phyloP scores from a whole-genome alignment of 2,329 filamentous ascomycete species.

The Exophiala viscosa region DNA sequence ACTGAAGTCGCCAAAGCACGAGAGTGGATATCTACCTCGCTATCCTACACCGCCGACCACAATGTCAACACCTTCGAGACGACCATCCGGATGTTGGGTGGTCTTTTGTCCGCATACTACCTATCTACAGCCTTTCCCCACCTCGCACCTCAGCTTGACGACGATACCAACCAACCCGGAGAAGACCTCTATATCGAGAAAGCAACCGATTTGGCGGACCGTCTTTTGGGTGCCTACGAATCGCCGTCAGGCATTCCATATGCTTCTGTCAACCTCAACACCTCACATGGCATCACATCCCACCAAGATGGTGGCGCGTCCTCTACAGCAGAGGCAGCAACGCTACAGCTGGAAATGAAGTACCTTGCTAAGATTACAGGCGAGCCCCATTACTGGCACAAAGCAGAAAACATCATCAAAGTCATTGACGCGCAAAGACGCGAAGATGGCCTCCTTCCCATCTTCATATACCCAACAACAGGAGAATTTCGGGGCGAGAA shows the following conservation, averaged over 20 bases:
- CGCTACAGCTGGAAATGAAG: slow-evolving; percentile 92
- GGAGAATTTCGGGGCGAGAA: slow-evolving; percentile 79
- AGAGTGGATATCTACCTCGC: slow-evolving; percentile 76
- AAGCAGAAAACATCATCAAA: slow-evolving; percentile 85
- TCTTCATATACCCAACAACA: slow-evolving; percentile 76
- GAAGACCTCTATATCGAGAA: slow-evolving; percentile 96
- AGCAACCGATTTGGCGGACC: slow-evolving; percentile 85
- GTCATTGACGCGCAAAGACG: slow-evolving; percentile 78
- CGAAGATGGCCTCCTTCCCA: slow-evolving; percentile 81
- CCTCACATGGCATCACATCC: slow-evolving; percentile 69
- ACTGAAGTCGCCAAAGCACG: slow-evolving; percentile 77
- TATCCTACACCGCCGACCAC: slow-evolving; percentile 78
- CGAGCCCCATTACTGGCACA: slow-evolving; percentile 88
- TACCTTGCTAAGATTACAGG: slow-evolving; percentile 93
- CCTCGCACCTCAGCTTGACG: slow-evolving; percentile 69
- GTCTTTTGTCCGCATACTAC: slow-evolving; percentile 88
- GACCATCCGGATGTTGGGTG: slow-evolving; percentile 94
- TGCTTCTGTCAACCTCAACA: slow-evolving; percentile 83
- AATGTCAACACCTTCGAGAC: slow-evolving; percentile 98
- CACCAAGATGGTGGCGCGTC: slow-evolving; percentile 83
- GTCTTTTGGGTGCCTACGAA: slow-evolving; percentile 82
- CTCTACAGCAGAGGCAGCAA: slow-evolving; percentile 90
- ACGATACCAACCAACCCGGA: slow-evolving; percentile 67
- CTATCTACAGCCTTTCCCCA: slow-evolving; percentile 78
- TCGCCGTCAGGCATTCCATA: slow-evolving; percentile 82